Conservation (phyloP, 345 rosid species). For the Salix brachista region DNA sequence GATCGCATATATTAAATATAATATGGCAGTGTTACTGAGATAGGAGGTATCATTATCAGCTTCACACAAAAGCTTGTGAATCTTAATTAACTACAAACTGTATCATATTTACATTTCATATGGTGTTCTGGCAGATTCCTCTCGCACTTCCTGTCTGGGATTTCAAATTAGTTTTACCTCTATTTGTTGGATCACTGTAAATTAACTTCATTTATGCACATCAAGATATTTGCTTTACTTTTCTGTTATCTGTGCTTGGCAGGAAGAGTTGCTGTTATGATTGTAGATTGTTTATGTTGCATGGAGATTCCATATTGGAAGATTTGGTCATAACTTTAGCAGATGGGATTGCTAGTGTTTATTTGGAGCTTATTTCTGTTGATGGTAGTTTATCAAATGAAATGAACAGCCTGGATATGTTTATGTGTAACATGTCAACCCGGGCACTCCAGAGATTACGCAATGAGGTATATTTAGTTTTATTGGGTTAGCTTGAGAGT, state of each 20-base stretch:
- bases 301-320: conserved; percentile 74
- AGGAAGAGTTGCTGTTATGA: conserved; percentile 55
- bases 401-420: conserved; percentile 46
- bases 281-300: conserved; percentile 44
- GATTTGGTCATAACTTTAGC: conserved; percentile 83
- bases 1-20: too few species aligned
- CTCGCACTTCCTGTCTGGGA: neutral
- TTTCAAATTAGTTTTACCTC: neutral
- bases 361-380: conserved; percentile 87
- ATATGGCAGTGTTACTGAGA: too few species aligned
- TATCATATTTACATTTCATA: neutral
- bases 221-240: conserved; percentile 7
- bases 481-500: neutral
- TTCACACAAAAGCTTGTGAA: too few species aligned
- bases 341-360: conserved; percentile 73
- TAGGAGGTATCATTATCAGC: too few species aligned
- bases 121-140: neutral
- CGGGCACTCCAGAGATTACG: conserved; percentile 80
- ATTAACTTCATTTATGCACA: neutral
- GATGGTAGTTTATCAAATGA: conserved; percentile 72
- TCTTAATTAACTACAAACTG: neutral
- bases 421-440: conserved; percentile 73
- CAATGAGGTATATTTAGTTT: conserved; percentile 57
- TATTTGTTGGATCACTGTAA: neutral
- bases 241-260: conserved; percentile 16